These are phyloP conservation scores for Noccaea caerulescens DNA, from an alignment of 345 rosid species.

Conservation along the genomic window DNA sequence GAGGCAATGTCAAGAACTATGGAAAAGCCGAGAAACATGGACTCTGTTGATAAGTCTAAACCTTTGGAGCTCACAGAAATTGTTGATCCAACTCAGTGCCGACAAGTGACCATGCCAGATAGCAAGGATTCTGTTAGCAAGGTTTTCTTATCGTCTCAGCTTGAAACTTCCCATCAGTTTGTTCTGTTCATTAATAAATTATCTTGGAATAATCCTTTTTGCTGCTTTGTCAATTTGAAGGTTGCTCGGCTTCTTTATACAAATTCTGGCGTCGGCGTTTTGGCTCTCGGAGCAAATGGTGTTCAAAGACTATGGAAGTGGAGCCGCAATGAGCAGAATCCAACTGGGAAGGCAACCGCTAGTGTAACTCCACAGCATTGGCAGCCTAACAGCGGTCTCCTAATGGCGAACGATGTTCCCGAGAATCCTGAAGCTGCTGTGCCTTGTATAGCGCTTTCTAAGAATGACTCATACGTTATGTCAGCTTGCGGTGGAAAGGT, in stretches of 20 bases:
- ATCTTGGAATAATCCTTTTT: slow-evolving; percentile 18
- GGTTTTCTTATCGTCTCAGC: slow-evolving; percentile 51
- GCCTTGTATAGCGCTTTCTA: slow-evolving; percentile 61
- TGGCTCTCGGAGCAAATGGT: slow-evolving; percentile 58
- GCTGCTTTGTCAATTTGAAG: slow-evolving; percentile 37
- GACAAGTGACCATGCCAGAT: slow-evolving; percentile 74
- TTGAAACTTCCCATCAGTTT: slow-evolving; percentile 7
- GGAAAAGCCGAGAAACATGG: slow-evolving; percentile 77
- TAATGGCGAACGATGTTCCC: slow-evolving; percentile 73
- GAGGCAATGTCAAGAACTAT: slow-evolving; percentile 74
- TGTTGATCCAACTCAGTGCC: slow-evolving; percentile 66
- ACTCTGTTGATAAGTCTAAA: slow-evolving; percentile 68
- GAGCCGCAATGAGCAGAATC: slow-evolving; percentile 59
- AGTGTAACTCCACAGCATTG: slow-evolving; percentile 64
- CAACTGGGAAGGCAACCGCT: slow-evolving; percentile 77
- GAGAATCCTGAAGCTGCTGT: slow-evolving; percentile 59
- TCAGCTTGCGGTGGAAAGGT: slow-evolving; percentile 65
- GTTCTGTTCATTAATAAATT: slow-evolving; percentile 2
- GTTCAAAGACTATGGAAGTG: slow-evolving; percentile 63
- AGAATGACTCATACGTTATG: slow-evolving; percentile 67
- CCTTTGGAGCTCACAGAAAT: slow-evolving; percentile 85
- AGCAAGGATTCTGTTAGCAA: slow-evolving; percentile 76
- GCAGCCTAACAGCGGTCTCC: slow-evolving; percentile 81
- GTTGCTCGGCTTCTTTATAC: slow-evolving; percentile 63
- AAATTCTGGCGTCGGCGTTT: slow-evolving; percentile 55